phyloP scores from a whole-genome alignment of 2,329 filamentous ascomycete species.

The Plectosphaerella sp. region DNA sequence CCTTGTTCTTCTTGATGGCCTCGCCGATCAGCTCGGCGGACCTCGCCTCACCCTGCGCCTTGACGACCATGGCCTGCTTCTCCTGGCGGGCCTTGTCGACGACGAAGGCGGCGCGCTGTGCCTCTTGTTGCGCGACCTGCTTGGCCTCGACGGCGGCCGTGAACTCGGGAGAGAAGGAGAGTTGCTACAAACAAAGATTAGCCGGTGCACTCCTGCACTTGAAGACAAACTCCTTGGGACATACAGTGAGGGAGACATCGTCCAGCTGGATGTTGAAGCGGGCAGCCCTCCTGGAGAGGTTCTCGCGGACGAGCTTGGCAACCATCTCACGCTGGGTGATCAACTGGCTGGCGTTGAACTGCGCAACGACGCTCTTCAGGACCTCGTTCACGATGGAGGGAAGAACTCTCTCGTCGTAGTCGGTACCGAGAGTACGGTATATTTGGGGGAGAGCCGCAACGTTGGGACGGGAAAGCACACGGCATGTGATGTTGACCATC shows the following conservation, averaged over 20 bases:
- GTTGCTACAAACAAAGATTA: conserved; percentile 44
- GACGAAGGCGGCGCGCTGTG: conserved; percentile 92
- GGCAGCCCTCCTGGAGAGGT: conserved; percentile 83
- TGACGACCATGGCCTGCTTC: conserved; percentile 98
- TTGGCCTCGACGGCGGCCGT: conserved; percentile 70
- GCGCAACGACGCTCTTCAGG: conserved; percentile 94
- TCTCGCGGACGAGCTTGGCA: conserved; percentile 84
- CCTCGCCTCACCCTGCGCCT: conserved; percentile 96
- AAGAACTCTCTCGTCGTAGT: conserved; percentile 95
- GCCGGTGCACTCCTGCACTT: conserved; percentile 2
- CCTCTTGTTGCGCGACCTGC: conserved; percentile 82
- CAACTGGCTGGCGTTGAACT: conserved; percentile 97
- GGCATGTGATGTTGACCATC: conserved; percentile 99
- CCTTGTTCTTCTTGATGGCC: conserved; percentile 98
- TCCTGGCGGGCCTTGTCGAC: conserved; percentile 99
- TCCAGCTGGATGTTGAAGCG: conserved; percentile 97
- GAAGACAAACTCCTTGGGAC: conserved; percentile 15
- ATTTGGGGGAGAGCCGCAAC: conserved; percentile 90
- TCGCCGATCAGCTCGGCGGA: conserved; percentile 98
- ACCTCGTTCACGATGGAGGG: conserved; percentile 99
- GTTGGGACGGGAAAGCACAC: conserved; percentile 90
- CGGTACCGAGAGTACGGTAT: conserved; percentile 88
- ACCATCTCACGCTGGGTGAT: conserved; percentile 99
- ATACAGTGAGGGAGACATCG: conserved; percentile 92
- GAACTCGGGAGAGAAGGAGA: conserved; percentile 70